These are phyloP conservation scores for Syzygium jambos DNA, from an alignment of 345 rosid genomes.

Conservation along the genomic window DNA sequence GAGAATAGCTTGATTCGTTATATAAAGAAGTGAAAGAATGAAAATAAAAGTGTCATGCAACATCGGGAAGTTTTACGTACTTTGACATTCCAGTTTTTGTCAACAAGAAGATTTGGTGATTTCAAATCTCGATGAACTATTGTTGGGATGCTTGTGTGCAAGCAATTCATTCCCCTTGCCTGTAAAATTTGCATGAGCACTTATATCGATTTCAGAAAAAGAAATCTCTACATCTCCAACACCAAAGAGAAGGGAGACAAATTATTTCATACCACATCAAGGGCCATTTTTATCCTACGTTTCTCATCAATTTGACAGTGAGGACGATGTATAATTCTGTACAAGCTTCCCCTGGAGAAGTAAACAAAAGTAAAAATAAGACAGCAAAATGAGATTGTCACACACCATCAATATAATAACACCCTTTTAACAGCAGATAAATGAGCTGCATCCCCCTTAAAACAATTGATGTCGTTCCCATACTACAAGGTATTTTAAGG, in stretches of 20 bases:
- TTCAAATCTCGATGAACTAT: slow-evolving; percentile 98
- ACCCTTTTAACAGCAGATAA: not conserved
- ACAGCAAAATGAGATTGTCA: not conserved
- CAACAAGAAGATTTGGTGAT: slow-evolving; percentile 98
- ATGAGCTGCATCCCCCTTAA: not conserved
- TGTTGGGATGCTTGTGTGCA: slow-evolving; percentile 90
- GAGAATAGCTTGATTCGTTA: not conserved
- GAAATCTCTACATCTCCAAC: not conserved
- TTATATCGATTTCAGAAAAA: not conserved
- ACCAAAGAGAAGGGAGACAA: not conserved
- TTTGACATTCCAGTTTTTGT: slow-evolving; percentile 98
- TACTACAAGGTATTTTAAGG: not conserved
- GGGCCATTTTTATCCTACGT: slow-evolving; percentile 97
- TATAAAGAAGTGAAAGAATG: not conserved
- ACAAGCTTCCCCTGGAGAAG: slow-evolving; percentile 84
- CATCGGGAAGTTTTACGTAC: slow-evolving; percentile 15
- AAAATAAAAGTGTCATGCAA: not conserved
- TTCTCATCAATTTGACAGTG: slow-evolving; percentile 86
- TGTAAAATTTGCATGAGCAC: slow-evolving; percentile 18
- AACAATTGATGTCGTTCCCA: not conserved
- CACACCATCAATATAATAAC: not conserved
- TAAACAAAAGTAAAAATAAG: slow-evolving; percentile 4
- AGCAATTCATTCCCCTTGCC: slow-evolving; percentile 99
- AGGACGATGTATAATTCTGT: slow-evolving; percentile 87
- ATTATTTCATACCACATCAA: slow-evolving; percentile 76